Base-by-base conservation (phyloP, 2,329 filamentous ascomycete genomes). In the Cadophora sp. region DNA sequence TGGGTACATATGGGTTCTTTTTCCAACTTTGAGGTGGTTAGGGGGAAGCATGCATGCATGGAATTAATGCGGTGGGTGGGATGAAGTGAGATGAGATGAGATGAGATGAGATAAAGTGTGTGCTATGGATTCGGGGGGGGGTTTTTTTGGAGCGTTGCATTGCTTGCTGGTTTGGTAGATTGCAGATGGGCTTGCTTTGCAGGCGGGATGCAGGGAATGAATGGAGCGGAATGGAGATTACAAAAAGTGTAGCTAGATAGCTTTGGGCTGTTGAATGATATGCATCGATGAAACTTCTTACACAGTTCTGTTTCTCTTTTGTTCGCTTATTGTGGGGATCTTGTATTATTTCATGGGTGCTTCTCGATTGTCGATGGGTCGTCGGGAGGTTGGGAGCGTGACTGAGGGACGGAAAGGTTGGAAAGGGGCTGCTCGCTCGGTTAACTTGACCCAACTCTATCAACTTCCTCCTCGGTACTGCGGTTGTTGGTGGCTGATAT, bases 231-330 rank as follows among this genome's bases (percentile, higher is more conserved):
- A 9, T 8, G 45, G 20, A 20, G 45, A 20, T 24, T 48, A 20
- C 9, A 11, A 48, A 48, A 48, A 48, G 45, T 48, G 45, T 48
- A 48, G 45, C 45, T 48, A 48, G 45, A 48, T 48, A 48, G 45
- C 45, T 13, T 20, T 24, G 20, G 11, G 45, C 45, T 48, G 45
- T 48, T 9, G n/a, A 48, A 48, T 48, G 45, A 48, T 48, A 48
- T 22, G n/a, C n/a, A 48, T 20, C 45, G n/a, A 48, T 48, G 45
- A 22, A 39, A 2, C 36, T 39, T 39, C n/a, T 48, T 22, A 48
- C n/a, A 22, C 20, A 18, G 4, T 1, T 5, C 11, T 13, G n/a
- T 39, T 39, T 3, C 36, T 8, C 36, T 39, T 39, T 8, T 39
- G 7, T 30, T 30, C 6, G 27, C 6, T 30, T 30, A 30, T 6